These are phyloP conservation scores for Candida taoyuanica DNA, from an alignment of 805 yeast genomes.

Conservation along the genomic window DNA sequence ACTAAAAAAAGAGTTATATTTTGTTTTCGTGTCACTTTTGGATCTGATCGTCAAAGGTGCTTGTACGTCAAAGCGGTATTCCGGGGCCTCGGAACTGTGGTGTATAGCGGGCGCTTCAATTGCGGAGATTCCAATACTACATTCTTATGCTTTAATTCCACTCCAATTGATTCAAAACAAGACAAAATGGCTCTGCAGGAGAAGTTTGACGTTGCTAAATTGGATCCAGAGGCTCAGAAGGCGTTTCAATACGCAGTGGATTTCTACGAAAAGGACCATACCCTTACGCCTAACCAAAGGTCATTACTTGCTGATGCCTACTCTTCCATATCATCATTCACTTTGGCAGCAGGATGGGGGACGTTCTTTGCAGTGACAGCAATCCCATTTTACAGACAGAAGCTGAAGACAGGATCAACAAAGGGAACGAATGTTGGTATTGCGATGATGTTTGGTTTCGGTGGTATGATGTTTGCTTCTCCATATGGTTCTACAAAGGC, in stretches of 20 bases:
- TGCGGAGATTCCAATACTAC: no score
- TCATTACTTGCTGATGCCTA: constrained; percentile 36
- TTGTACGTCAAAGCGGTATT: no score
- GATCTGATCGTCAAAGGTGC: no score
- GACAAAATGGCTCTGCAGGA: constrained; percentile 1
- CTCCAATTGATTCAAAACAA: neutral
- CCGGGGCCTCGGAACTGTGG: neutral
- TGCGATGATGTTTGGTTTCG: constrained; percentile 39
- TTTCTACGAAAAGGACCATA: constrained; percentile 47
- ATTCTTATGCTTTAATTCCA: no score
- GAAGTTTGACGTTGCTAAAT: constrained; percentile 12
- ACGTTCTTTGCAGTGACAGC: constrained; percentile 39
- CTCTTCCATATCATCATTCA: constrained; percentile 31
- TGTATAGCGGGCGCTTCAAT: no score
- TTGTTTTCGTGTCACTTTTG: neutral
- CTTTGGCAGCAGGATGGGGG: constrained; percentile 36
- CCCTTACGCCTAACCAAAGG: constrained; percentile 38
- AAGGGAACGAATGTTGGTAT: constrained; percentile 37
- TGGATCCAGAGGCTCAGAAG: constrained; percentile 22
- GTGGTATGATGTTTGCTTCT: constrained; percentile 33
- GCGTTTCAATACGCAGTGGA: constrained; percentile 40
- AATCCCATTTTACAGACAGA: constrained; percentile 38
- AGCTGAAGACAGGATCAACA: constrained; percentile 29
- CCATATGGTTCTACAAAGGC: constrained; percentile 29
- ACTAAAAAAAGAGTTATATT: no score